Evolutionary conservation across 768 basidiomycete genomes (phyloP), one percentile per base, ranked within the genome.

Genomic region (Tricholoma bakamatsutake): DNA sequence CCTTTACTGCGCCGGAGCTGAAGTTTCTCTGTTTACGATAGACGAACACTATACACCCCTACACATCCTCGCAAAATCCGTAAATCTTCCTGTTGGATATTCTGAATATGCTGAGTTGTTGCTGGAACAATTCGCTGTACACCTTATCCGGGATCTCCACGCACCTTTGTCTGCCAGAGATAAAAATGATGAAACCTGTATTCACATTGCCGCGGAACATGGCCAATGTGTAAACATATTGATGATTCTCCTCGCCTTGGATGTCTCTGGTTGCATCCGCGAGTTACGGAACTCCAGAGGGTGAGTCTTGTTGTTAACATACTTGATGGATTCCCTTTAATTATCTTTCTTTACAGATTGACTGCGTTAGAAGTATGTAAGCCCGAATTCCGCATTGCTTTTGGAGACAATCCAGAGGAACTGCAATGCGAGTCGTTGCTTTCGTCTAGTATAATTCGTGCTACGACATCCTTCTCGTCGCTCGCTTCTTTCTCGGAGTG

Each of bases 181-280:
- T 67, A 79, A 71, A 59, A 69, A 84, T 52, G 81, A 82, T 60
- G 88, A 91, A 64, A 90, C 89, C 3, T 89, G 87, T 73, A 76
- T 91, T 49, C 89, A 91, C 72, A 73, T 89, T 57, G 88, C 88
- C 47, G 89, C 89, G 11, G 87, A 89, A 62, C 80, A 82, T 60
- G 89, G 88, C 46, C 72, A 78, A 53, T 87, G 79, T 67, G 70
- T 83, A 17, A 83, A 85, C 52, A 68, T 90, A 17, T 69, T 90
- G 40, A 73, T 76, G 52, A 77, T 85, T 40, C 73, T 91, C 56
- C 74, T 91, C 46, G 80, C 85, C 45, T 85, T 80, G 59, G 89
- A 91, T 64, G 70, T 72, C 0, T 77, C 74, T 12, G 79, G 82
- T 43, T 64, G 72, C 1, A 76, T 84, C 33, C 77, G 81, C 30